Conservation (phyloP, 352 stramenopile species). For the Phytophthora tentaculata region DNA sequence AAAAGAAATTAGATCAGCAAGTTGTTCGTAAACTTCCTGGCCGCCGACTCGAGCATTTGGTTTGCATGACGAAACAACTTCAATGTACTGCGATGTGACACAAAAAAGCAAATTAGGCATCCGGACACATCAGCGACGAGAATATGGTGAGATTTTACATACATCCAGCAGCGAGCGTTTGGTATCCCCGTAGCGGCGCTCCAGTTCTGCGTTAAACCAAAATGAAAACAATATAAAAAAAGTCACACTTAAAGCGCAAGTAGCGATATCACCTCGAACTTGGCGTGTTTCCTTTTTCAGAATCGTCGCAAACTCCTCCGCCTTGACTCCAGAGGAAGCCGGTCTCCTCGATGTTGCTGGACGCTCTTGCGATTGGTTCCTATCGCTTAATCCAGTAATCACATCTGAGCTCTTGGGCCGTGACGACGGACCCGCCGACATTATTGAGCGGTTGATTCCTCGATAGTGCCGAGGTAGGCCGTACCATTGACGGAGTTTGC, state of each 20-base stretch:
- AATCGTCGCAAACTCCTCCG: conserved; percentile 42
- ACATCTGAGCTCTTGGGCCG: background rate
- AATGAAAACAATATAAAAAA: background rate
- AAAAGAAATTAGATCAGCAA: conserved; percentile 56
- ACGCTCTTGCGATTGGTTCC: background rate
- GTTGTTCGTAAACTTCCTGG: conserved; percentile 64
- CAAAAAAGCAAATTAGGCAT: no score
- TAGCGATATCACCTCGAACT: conserved; percentile 33
- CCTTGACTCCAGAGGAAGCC: conserved; percentile 10
- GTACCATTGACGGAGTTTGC: conserved; percentile 21
- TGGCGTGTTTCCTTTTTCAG: conserved; percentile 50
- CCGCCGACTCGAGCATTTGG: conserved; percentile 48
- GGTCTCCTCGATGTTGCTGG: conserved; percentile 6
- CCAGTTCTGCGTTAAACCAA: conserved; percentile 41
- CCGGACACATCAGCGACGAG: no score
- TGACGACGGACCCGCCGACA: conserved; percentile 22
- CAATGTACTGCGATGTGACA: conserved; percentile 39
- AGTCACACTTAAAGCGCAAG: background rate
- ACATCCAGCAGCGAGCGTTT: conserved; percentile 66
- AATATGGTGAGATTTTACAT: no score
- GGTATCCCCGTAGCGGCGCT: conserved; percentile 57
- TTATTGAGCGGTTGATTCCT: conserved; percentile 7
- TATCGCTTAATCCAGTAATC: conserved; percentile 1
- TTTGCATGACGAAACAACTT: conserved; percentile 58
- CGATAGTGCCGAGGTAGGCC: conserved; percentile 18